These are phyloP conservation scores for Coniella lustricola DNA, from an alignment of 2,329 filamentous ascomycete species.

Conservation along the genomic window DNA sequence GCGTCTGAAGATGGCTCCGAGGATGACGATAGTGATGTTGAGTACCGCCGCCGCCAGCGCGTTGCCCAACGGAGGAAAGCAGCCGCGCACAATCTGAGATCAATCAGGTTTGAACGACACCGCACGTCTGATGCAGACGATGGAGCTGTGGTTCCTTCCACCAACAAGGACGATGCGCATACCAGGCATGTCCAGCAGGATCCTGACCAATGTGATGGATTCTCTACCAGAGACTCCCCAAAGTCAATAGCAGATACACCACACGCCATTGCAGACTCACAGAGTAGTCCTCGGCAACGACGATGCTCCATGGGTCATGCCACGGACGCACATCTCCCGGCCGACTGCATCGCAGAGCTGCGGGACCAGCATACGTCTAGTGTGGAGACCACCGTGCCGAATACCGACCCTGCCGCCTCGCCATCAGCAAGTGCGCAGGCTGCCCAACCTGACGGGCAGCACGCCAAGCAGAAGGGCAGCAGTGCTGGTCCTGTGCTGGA, in stretches of 20 bases:
- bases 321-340: neutral
- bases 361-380: constrained; percentile 1
- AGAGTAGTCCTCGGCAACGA: neutral
- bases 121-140: constrained; percentile 19
- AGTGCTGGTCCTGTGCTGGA: constrained; percentile 15
- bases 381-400: constrained; percentile 9
- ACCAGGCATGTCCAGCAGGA: constrained; percentile 17
- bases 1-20: constrained; percentile 17
- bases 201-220: constrained; percentile 17
- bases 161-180: constrained; percentile 17
- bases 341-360: neutral
- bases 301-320: neutral
- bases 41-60: constrained; percentile 29
- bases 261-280: constrained; percentile 9
- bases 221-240: constrained; percentile 15
- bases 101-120: constrained; percentile 30
- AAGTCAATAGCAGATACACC: constrained; percentile 19
- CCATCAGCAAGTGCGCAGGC: neutral
- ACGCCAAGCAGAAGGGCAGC: neutral
- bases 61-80: constrained; percentile 32
- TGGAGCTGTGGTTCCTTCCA: constrained; percentile 29
- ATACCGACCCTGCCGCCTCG: constrained; percentile 6
- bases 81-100: constrained; percentile 33
- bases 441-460: constrained; percentile 4
- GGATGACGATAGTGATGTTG: constrained; percentile 30